Conservation (phyloP, 148 eudicot species). For the Gaultheria prostrata region DNA sequence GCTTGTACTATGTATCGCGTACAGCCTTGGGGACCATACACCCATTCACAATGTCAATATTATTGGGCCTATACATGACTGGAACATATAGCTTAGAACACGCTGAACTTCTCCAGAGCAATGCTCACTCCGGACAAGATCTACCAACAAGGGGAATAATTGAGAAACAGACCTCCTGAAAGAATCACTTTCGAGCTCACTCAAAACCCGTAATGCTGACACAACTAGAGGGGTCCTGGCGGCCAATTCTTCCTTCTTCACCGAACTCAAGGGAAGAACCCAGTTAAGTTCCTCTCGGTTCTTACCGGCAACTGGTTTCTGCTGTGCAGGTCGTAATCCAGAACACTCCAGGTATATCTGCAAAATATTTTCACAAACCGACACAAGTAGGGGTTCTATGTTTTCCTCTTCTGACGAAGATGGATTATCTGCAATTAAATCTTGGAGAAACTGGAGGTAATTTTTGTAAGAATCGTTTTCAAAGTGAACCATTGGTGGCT, state of each 20-base stretch:
- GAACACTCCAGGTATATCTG: conserved; percentile 73
- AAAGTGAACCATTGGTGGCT: conserved; percentile 80
- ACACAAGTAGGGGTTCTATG: conserved; percentile 49
- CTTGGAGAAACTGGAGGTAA: conserved; percentile 64
- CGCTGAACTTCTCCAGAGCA: conserved; percentile 52
- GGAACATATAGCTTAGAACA: conserved; percentile 47
- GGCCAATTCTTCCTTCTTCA: conserved; percentile 78
- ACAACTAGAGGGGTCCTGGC: conserved; percentile 73
- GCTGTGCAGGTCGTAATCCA: conserved; percentile 33
- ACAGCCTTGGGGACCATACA: neutral
- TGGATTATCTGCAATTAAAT: conserved; percentile 41
- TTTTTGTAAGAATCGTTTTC: conserved; percentile 74
- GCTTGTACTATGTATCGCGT: no score
- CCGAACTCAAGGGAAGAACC: conserved; percentile 76
- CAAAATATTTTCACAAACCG: conserved; percentile 65
- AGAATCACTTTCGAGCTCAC: conserved; percentile 41
- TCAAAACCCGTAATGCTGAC: conserved; percentile 55
- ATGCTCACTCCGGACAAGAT: conserved; percentile 71
- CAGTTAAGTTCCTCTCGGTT: conserved; percentile 40
- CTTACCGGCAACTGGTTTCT: conserved; percentile 26
- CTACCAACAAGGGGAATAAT: conserved; percentile 72
- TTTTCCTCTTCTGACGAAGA: conserved; percentile 46
- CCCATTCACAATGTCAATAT: conserved; percentile 28
- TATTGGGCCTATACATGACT: conserved; percentile 62
- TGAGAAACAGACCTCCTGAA: conserved; percentile 52